Evolutionary conservation across 73 alveolate species (phyloP).

Genomic region (Uronychia binucleata): DNA sequence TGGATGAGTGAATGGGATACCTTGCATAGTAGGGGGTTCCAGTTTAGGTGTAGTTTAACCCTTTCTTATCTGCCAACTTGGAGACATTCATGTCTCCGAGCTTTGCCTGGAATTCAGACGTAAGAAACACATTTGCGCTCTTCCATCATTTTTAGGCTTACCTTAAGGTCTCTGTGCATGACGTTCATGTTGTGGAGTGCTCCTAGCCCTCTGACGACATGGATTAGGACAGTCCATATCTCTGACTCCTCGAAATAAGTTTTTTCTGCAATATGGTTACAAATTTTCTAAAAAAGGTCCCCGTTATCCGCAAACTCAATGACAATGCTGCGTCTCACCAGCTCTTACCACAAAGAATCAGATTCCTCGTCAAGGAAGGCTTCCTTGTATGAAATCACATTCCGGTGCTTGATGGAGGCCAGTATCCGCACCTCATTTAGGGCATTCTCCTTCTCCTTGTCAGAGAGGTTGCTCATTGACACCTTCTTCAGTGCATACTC

Average conservation of each 20-base stretch:
- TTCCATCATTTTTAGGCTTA: not conserved
- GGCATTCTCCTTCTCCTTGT: conserved; percentile 76
- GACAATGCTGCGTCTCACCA: conserved; percentile 43
- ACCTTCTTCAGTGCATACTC: conserved; percentile 6
- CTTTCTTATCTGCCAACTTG: conserved; percentile 64
- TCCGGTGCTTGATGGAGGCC: conserved; percentile 74
- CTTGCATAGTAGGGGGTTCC: conserved; percentile 80
- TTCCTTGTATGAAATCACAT: conserved; percentile 71
- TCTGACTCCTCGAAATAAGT: conserved; percentile 60
- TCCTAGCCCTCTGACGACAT: conserved; percentile 64
- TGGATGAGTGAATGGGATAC: conserved; percentile 70
- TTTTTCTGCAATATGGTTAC: conserved; percentile 52
- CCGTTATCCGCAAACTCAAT: conserved; percentile 87
- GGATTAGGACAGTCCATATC: conserved; percentile 77
- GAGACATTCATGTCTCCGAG: conserved; percentile 84
- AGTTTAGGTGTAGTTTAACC: conserved; percentile 48
- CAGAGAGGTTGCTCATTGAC: conserved; percentile 8
- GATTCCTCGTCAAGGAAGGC: conserved; percentile 65
- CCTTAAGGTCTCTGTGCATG: conserved; percentile 77
- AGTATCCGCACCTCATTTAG: conserved; percentile 77
- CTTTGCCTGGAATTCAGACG: conserved; percentile 66
- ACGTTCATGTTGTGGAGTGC: conserved; percentile 69
- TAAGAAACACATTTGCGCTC: conserved; percentile 77
- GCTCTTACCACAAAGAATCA: conserved; percentile 62
- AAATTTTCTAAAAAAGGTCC: conserved; percentile 73